Evolutionary conservation across 305 asterid species (phyloP).

Genomic region (Fraxinus xanthoxyloides): DNA sequence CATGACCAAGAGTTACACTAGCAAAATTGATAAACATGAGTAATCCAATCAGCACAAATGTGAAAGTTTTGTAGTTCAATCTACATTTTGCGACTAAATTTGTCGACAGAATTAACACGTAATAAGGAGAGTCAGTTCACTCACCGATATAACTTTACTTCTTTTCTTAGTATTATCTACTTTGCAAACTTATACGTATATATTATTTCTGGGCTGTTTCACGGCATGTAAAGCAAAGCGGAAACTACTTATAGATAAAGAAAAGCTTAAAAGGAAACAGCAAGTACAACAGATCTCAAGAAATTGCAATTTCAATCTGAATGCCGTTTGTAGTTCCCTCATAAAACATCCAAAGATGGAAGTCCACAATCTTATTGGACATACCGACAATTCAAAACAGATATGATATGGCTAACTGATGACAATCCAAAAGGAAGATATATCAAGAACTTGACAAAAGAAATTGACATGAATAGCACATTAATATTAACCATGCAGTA

Average conservation of each 20-base stretch:
- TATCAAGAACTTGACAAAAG: neutral
- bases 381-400: neutral
- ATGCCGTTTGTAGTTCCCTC: neutral
- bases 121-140: neutral
- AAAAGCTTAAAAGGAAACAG: neutral
- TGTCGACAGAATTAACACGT: neutral
- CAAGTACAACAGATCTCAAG: neutral
- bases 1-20: neutral
- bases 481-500: neutral
- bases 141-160: neutral
- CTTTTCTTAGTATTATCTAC: neutral
- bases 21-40: neutral
- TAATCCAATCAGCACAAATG: neutral
- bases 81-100: neutral
- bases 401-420: neutral
- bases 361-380: neutral
- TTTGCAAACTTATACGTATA: neutral
- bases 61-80: neutral
- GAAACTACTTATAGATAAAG: neutral
- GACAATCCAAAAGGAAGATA: neutral
- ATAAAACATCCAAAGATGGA: neutral
- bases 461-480: neutral
- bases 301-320: neutral
- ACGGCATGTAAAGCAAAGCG: neutral
- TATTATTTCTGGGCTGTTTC: neutral